phyloP scores from a whole-genome alignment of 129 eudicot genomes.

The Flaveria trinervia region DNA sequence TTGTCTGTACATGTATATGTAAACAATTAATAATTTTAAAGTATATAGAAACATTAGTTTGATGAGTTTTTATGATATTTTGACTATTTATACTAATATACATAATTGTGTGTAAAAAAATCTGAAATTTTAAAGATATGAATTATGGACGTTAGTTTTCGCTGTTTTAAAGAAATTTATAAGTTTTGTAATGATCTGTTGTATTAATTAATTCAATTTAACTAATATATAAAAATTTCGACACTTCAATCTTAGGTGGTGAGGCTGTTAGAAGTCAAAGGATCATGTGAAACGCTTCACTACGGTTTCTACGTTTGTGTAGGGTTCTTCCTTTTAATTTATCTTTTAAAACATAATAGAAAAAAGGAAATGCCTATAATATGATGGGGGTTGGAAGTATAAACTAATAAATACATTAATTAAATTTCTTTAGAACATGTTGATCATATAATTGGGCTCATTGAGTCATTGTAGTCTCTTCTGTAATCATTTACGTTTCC shows the following conservation, averaged over 20 bases:
- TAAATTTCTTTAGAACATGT: neutral
- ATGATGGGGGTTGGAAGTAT: neutral
- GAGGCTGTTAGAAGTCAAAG: conserved; percentile 26
- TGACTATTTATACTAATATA: too few species aligned
- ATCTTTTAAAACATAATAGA: neutral
- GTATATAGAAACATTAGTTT: too few species aligned
- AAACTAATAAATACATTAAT: neutral
- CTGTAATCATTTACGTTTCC: neutral
- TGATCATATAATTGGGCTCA: conserved; percentile 1
- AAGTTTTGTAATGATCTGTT: too few species aligned
- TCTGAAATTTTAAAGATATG: too few species aligned
- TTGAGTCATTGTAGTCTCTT: neutral
- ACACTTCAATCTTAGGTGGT: conserved; percentile 32
- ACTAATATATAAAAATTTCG: neutral
- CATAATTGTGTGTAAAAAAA: too few species aligned
- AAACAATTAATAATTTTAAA: too few species aligned
- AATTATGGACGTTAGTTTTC: too few species aligned
- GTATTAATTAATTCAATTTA: neutral
- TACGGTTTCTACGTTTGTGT: conserved; percentile 22
- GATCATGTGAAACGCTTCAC: conserved; percentile 26
- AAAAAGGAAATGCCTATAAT: neutral
- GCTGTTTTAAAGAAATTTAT: too few species aligned
- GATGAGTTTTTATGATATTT: too few species aligned
- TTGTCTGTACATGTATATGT: too few species aligned
- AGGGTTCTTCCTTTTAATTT: neutral